phyloP scores from a whole-genome alignment of 2,329 filamentous ascomycete genomes.

The Neopestalotiopsis sp. region DNA sequence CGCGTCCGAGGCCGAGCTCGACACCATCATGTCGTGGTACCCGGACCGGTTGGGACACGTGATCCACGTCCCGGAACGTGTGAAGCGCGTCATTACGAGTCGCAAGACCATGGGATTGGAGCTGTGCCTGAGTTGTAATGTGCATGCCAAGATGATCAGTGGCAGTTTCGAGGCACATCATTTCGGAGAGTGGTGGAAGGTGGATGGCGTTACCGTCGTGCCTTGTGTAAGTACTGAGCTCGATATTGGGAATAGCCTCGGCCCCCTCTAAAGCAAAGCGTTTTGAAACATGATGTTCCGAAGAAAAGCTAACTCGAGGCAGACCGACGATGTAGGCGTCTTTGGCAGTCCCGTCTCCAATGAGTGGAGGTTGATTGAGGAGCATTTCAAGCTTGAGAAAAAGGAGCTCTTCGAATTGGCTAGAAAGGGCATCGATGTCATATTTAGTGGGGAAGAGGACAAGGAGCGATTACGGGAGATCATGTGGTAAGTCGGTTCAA shows the following conservation, averaged over 20 bases:
- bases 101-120: slow-evolving; percentile 68
- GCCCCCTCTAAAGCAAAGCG: background rate
- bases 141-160: slow-evolving; percentile 74
- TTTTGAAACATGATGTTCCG: background rate
- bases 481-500: slow-evolving; percentile 49
- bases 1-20: slow-evolving; percentile 64
- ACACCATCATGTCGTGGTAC: slow-evolving; percentile 66
- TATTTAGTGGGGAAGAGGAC: slow-evolving; percentile 70
- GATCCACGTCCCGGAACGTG: slow-evolving; percentile 70
- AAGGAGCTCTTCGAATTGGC: slow-evolving; percentile 58
- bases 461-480: slow-evolving; percentile 59
- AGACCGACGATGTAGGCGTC: slow-evolving; percentile 86
- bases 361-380: slow-evolving; percentile 75
- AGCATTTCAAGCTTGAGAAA: slow-evolving; percentile 67
- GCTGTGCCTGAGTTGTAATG: slow-evolving; percentile 81
- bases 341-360: slow-evolving; percentile 79
- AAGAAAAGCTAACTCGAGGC: slow-evolving; percentile 17
- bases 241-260: background rate
- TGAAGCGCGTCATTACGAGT: slow-evolving; percentile 59
- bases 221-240: slow-evolving; percentile 65
- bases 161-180: slow-evolving; percentile 74
- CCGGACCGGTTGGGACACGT: slow-evolving; percentile 80
- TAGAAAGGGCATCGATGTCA: slow-evolving; percentile 65
- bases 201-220: slow-evolving; percentile 64
- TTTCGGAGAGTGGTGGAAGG: slow-evolving; percentile 74